Conservation (phyloP, 2,329 filamentous ascomycete species). For the Fusarium setosum region DNA sequence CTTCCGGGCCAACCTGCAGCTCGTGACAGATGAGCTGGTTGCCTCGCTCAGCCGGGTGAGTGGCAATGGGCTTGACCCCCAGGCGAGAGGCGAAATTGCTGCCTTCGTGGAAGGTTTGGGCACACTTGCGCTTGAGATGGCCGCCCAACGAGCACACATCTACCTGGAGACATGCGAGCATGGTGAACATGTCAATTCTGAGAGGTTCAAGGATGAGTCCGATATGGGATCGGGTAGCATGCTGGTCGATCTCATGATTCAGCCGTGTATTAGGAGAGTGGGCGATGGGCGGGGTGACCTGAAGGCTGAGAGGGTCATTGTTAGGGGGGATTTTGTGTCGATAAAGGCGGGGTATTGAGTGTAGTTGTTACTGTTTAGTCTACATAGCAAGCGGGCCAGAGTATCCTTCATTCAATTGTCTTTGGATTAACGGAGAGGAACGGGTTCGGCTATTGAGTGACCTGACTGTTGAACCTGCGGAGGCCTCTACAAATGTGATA, state of each 20-base stretch:
- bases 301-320: conserved; percentile 13
- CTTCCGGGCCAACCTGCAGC: conserved; percentile 9
- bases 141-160: conserved; percentile 20
- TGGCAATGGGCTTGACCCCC: not conserved
- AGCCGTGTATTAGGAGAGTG: conserved; percentile 21
- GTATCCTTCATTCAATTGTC: not conserved
- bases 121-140: conserved; percentile 23
- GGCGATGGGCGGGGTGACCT: conserved; percentile 25
- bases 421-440: no score
- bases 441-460: no score
- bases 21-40: conserved; percentile 6
- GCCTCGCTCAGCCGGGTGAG: not conserved
- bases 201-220: conserved; percentile 19
- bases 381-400: not conserved
- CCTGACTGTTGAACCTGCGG: no score
- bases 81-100: conserved; percentile 5
- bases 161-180: conserved; percentile 20
- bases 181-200: not conserved
- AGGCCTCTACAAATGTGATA: no score
- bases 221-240: not conserved
- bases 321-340: conserved; percentile 19
- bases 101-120: conserved; percentile 14
- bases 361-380: not conserved
- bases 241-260: conserved; percentile 19
- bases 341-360: not conserved